Percentiles rank a stretch among this genome's conserved stretches.
Conservation (phyloP, 768 basidiomycete genomes). For the Termitomyces titanicus region DNA sequence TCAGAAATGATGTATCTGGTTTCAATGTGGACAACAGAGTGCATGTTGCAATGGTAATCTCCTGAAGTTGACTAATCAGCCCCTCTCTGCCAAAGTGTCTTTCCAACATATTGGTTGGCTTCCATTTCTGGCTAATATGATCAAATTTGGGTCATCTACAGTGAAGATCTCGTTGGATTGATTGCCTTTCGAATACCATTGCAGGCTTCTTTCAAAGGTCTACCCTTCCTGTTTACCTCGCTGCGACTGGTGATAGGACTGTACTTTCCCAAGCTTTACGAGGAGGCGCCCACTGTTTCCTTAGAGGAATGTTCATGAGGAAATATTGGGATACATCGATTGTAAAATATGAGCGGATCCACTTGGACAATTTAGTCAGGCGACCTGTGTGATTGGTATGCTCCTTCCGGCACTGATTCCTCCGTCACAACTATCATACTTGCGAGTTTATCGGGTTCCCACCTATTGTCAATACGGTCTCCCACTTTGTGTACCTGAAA, state of each 20-base stretch:
- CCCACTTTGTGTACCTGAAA: not conserved
- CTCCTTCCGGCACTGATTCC: too few relatives aligned
- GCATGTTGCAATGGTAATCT: conserved; percentile 22
- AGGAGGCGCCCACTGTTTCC: conserved; percentile 4
- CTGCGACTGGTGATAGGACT: conserved; percentile 26
- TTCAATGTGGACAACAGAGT: conserved; percentile 52
- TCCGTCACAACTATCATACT: conserved; percentile 21
- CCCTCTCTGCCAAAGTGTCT: conserved; percentile 1
- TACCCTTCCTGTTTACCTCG: conserved; percentile 26
- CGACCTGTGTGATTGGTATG: too few relatives aligned
- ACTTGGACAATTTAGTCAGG: too few relatives aligned
- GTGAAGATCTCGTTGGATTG: conserved; percentile 16
- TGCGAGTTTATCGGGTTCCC: conserved; percentile 30
- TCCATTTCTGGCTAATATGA: too few relatives aligned
- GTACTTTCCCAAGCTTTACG: conserved; percentile 23
- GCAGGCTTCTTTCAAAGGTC: conserved; percentile 31
- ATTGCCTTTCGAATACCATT: conserved; percentile 21
- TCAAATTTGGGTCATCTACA: not conserved
- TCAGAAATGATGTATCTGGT: conserved; percentile 46
- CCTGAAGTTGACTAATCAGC: not conserved
- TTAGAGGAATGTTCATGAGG: too few relatives aligned
- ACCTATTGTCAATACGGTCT: conserved; percentile 26
- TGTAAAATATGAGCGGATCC: too few relatives aligned
- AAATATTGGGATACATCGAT: too few relatives aligned
- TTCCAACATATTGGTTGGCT: not conserved